Evolutionary conservation across 2,329 filamentous ascomycete species (phyloP).

Genomic region (Phialophora expanda): DNA sequence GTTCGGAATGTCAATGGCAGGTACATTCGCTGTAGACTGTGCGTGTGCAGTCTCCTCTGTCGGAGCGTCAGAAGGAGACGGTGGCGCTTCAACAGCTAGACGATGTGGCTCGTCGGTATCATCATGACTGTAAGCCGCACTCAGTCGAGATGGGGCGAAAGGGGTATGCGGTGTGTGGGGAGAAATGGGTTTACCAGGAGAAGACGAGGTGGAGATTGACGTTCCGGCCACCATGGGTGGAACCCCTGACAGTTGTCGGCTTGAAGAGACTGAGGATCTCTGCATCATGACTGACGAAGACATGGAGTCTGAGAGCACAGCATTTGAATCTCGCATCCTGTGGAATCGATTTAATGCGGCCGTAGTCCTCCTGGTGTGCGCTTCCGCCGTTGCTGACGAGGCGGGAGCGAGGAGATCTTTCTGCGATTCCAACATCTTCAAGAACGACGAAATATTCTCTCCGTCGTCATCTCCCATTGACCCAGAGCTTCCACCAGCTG

Average conservation of each 20-base stretch:
- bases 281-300: constrained; percentile 86
- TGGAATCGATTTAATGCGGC: constrained; percentile 85
- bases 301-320: constrained; percentile 88
- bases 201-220: constrained; percentile 82
- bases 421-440: constrained; percentile 84
- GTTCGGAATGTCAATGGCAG: constrained; percentile 56
- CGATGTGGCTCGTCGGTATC: constrained; percentile 45
- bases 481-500: constrained; percentile 67
- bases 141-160: constrained; percentile 89
- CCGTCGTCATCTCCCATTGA: constrained; percentile 76
- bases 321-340: constrained; percentile 85
- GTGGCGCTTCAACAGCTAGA: constrained; percentile 39
- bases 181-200: constrained; percentile 86
- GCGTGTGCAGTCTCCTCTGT: constrained; percentile 45
- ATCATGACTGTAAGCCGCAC: constrained; percentile 69
- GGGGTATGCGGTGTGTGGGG: constrained; percentile 92
- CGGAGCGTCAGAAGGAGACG: constrained; percentile 46
- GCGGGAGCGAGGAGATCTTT: constrained; percentile 79
- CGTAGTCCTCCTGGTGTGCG: constrained; percentile 74
- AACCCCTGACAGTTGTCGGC: constrained; percentile 72
- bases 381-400: constrained; percentile 63
- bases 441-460: constrained; percentile 89
- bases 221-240: constrained; percentile 67
- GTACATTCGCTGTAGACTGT: constrained; percentile 46
- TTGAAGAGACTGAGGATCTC: constrained; percentile 76